A percentile compares a stretch with the other conserved stretches of the same genome.
phyloP scores from a whole-genome alignment of 2,329 filamentous ascomycete genomes.

The Seiridium cupressi region DNA sequence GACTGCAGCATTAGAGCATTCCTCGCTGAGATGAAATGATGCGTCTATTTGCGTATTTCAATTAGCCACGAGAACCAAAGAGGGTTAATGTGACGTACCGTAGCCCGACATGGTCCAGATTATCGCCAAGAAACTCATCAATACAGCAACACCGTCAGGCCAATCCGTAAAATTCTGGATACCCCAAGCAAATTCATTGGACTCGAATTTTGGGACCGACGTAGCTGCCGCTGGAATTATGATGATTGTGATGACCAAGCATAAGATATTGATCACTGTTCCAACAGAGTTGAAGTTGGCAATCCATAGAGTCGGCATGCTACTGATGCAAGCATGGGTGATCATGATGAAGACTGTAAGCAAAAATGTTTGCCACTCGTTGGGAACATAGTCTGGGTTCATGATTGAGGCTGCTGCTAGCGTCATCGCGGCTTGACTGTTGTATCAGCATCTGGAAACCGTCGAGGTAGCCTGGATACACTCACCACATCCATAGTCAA shows the following conservation, averaged over 20 bases:
- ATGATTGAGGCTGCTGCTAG: constrained; percentile 68
- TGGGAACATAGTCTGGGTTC: constrained; percentile 63
- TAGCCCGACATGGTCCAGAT: constrained; percentile 33
- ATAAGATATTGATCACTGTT: constrained; percentile 69
- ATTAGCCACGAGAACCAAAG: not conserved
- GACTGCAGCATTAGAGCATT: constrained; percentile 71
- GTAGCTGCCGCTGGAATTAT: constrained; percentile 61
- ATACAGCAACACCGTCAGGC: constrained; percentile 63
- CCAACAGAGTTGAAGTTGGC: constrained; percentile 69
- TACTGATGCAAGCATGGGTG: constrained; percentile 65
- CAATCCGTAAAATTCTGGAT: constrained; percentile 67
- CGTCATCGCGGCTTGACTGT: constrained; percentile 58
- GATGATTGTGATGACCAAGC: constrained; percentile 64
- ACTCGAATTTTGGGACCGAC: constrained; percentile 45
- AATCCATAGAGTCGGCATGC: constrained; percentile 69
- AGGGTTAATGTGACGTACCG: constrained; percentile 5
- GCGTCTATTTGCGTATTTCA: constrained; percentile 45
- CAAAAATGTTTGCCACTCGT: constrained; percentile 66
- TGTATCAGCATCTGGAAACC: not conserved
- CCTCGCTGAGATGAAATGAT: constrained; percentile 71
- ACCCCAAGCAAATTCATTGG: constrained; percentile 55
- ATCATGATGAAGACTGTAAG: constrained; percentile 67
- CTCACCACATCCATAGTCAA: constrained; percentile 30
- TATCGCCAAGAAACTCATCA: constrained; percentile 62
- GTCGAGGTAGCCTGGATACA: not conserved